Evolutionary conservation across 139 green algal genomes (phyloP), one percentile per base, ranked within the genome.

Genomic region (Tetratostichococcus sp.): DNA sequence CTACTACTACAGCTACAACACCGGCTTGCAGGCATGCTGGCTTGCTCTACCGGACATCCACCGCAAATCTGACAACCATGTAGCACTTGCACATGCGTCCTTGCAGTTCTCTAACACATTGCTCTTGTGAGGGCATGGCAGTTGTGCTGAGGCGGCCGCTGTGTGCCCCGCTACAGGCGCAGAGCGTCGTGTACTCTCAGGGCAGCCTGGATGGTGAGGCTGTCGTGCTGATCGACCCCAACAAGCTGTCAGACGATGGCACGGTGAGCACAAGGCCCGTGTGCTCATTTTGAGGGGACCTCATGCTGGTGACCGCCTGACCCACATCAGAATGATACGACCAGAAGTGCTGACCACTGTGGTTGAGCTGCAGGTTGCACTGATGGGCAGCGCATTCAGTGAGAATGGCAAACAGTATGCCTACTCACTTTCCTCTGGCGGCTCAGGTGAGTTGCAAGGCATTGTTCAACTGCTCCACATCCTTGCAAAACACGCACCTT

Each of bases 1-100:
- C 32, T 95, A 94, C 78, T 95, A 92, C 75, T 97, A 92, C 83
- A 90, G 83, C 77, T 80, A 93, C 82, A 98, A 97, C 83, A 87
- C 75, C 35, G 91, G 93, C 14, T 84, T 98, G 71, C 39, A 50
- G 39, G 39, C 11, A 11, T 11, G 39, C 39, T 50, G 39, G 39
- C n/a, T n/a, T n/a, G n/a, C n/a, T n/a, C n/a, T n/a, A n/a, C n/a
- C n/a, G n/a, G n/a, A n/a, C n/a, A n/a, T n/a, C n/a, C n/a, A n/a
- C n/a, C n/a, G n/a, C n/a, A n/a, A n/a, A n/a, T n/a, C n/a, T n/a
- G n/a, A n/a, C n/a, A n/a, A n/a, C n/a, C n/a, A n/a, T n/a, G n/a
- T n/a, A n/a, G n/a, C n/a, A n/a, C n/a, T n/a, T n/a, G n/a, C n/a
- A n/a, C n/a, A n/a, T n/a, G n/a, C n/a, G n/a, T n/a, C n/a, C n/a